Base-by-base conservation (phyloP, 352 stramenopile genomes). In the Pythium scleroteichum region DNA sequence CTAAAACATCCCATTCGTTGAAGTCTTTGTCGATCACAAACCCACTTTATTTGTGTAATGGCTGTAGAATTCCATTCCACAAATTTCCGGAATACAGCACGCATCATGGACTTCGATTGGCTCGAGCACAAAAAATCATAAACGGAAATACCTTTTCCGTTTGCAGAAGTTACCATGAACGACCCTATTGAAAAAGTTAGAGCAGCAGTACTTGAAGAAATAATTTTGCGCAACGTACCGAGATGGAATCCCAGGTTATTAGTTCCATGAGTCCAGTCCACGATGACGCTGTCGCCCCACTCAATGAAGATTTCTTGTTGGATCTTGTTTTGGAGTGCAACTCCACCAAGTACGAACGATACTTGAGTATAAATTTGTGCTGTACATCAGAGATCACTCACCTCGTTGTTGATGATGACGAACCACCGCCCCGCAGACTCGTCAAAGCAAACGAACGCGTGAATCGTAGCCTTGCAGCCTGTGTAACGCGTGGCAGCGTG, bases 21-120 rank as follows among this genome's bases (percentile, higher is more conserved):
- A 61, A 67, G 33, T 71, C 64, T 20, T 71, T 71, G 42, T 68
- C 64, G 10, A 71, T 67, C 0, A 71, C 32, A 13, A 71, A 47
- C n/a, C 0, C 56, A 61, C 12, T 62, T 23, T 1, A 61, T 16
- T 7, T 7, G 17, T 42, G 20, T 17, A 1, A 9, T 20, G 2
- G 47, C 47, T 4, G 2, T 14, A 2, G 47, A 14, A 53, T n/a
- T 53, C 46, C 14, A 41, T 27, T 47, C 14, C 14, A 19, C 7
- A 16, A 40, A 41, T 17, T 50, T 44, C 3, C 40, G n/a, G 5
- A 67, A 33, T 10, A 64, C 48, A 1, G 23, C n/a, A 2, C 16
- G 12, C 53, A 67, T 66, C 29, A 63, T 61, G 2, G 50, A 39
- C 4, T 57, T 52, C 1, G 33, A 51, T 19, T 71, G 64, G 13